phyloP scores from a whole-genome alignment of 106 monocot species.

The Narthecium ossifragum region DNA sequence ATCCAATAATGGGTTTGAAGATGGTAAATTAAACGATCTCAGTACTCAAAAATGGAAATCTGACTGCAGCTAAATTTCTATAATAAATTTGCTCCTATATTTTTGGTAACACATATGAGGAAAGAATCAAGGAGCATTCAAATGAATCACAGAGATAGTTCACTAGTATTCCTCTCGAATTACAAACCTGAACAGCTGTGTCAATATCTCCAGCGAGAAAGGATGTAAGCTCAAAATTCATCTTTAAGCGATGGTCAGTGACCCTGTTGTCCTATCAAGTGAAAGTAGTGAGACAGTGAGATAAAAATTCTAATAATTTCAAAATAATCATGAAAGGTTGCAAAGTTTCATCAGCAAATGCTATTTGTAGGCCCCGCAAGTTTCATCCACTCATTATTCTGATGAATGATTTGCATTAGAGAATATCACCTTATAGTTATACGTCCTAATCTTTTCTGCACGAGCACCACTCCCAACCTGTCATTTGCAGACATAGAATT shows the following conservation, averaged over 20 bases:
- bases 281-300: too few relatives aligned
- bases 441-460: constrained; percentile 96
- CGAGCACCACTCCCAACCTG: constrained; percentile 97
- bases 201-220: constrained; percentile 92
- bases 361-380: neutral
- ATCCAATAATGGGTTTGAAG: neutral
- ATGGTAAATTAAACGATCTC: too few relatives aligned
- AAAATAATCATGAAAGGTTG: neutral
- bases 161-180: neutral
- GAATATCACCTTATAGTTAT: constrained; percentile 83
- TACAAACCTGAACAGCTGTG: constrained; percentile 69
- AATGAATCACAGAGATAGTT: neutral
- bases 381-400: too few relatives aligned
- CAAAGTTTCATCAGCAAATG: neutral
- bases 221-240: constrained; percentile 94
- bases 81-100: neutral
- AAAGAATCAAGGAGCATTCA: neutral
- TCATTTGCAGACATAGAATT: constrained; percentile 3
- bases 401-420: too few relatives aligned
- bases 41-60: too few relatives aligned
- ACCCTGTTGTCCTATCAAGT: constrained; percentile 68
- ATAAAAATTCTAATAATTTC: too few relatives aligned
- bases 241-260: constrained; percentile 67
- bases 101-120: neutral
- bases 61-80: neutral